Conservation (phyloP, 2,329 filamentous ascomycete genomes). For the Aspergillus melleus region DNA sequence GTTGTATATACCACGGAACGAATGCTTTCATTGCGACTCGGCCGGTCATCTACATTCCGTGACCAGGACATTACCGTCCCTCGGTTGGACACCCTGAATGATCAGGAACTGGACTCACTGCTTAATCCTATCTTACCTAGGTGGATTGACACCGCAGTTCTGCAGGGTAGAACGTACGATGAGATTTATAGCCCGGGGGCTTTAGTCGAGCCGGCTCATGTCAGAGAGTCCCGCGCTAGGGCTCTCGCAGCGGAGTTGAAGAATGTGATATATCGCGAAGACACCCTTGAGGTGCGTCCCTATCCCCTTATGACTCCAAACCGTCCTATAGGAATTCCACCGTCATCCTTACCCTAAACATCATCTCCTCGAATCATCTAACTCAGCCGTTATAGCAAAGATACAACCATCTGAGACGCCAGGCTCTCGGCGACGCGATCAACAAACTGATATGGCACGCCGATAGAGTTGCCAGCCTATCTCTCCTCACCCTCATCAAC, state of each 20-base stretch:
- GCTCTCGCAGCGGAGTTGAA: not conserved
- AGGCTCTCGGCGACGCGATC: not conserved
- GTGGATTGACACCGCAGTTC: not conserved
- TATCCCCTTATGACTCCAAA: not conserved
- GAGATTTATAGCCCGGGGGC: not conserved
- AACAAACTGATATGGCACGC: not conserved
- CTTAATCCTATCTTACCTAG: not conserved
- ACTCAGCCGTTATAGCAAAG: not conserved
- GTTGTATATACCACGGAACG: not conserved
- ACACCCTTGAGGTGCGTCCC: not conserved
- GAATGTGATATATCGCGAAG: not conserved
- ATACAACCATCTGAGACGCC: not conserved
- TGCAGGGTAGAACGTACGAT: not conserved
- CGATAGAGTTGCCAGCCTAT: not conserved
- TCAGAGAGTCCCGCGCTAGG: not conserved
- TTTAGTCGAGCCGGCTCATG: not conserved
- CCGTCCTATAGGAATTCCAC: too few relatives aligned
- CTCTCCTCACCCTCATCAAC: not conserved
- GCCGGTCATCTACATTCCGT: constrained; percentile 1
- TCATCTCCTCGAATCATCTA: not conserved
- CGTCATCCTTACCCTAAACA: too few relatives aligned
- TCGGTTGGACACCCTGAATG: not conserved
- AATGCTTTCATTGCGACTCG: not conserved
- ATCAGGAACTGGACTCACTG: not conserved
- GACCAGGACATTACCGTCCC: constrained; percentile 2